Base-by-base conservation (phyloP, 768 basidiomycete genomes). In the Tephrocybe sp. region DNA sequence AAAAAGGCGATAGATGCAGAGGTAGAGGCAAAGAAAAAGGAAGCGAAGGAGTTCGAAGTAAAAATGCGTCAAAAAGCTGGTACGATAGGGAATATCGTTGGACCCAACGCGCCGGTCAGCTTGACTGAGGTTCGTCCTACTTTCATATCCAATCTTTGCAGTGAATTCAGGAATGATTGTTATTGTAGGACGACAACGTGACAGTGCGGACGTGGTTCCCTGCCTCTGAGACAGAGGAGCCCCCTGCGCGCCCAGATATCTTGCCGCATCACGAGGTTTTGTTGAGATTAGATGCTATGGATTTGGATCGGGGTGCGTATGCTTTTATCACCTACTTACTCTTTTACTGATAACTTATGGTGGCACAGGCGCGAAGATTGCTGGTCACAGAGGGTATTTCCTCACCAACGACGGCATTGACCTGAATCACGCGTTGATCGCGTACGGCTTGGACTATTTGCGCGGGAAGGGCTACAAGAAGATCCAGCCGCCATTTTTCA, bases 211-310 rank as follows among this genome's bases (percentile, higher is more conserved):
- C 84, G 50, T 98, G 90, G 89, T 86, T 93, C 71, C 93, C 95
- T 1, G 79, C 83, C 32, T 89, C 86, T 6, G 82, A 85, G 20
- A 76, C 81, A 52, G 85, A 73, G 24, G 83, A 91, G 58, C 88
- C 86, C 20, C 81, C 86, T 59, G 79, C 83, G 60, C 83, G 80
- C 65, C 72, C 77, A 3, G 86, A 81, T 43, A 93, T 98, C 63
- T 79, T 98, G 72, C 86, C 96, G n/a, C 97, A 99, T 68, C 95
- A 99, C 62, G 97, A 99, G 73, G 93, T 98, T 21, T 80, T 99
- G 41, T 81, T 93, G 41, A 82, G 93, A 37, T 74, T 99, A 23
- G 97, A 97, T 62, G 94, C 93, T 20, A 94, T 96, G 82, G 97
- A 98, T 68, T 84, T 97, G 40, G 97, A 99, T 68, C 82, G 97